A percentile compares a stretch with the other conserved stretches of the same genome.
Evolutionary conservation across 129 eudicot genomes (phyloP).

Genomic region (Lonicera japonica): DNA sequence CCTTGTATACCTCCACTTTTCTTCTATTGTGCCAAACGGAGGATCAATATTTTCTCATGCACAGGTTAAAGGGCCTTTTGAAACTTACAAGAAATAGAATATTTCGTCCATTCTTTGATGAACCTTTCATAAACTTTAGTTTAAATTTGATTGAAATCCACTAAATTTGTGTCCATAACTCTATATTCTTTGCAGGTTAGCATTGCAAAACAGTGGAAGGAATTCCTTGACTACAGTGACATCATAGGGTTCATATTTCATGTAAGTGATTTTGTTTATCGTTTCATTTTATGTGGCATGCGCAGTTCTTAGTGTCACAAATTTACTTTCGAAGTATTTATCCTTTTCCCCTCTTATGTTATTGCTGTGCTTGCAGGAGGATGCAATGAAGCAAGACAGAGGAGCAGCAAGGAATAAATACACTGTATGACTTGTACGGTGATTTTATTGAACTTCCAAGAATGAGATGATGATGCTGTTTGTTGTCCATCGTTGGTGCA

Average conservation of each 20-base stretch:
- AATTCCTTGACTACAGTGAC: conserved; percentile 57
- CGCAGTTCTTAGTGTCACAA: neutral
- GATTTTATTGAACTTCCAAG: neutral
- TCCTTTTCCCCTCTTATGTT: neutral
- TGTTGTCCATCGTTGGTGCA: neutral
- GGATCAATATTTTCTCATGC: neutral
- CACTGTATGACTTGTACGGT: conserved; percentile 35
- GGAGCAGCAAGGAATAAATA: conserved; percentile 74
- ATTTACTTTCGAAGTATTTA: no score
- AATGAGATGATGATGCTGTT: neutral
- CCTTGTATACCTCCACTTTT: neutral
- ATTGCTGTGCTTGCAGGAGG: conserved; percentile 39
- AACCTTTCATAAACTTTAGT: neutral
- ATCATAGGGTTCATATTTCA: conserved; percentile 78
- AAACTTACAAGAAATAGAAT: neutral
- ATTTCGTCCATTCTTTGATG: neutral
- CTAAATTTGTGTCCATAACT: neutral
- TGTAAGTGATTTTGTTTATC: conserved; percentile 26
- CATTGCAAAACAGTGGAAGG: conserved; percentile 87
- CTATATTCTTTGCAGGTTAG: conserved; percentile 42
- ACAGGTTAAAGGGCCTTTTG: neutral
- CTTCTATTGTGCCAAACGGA: neutral
- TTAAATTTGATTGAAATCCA: neutral
- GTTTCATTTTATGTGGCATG: neutral
- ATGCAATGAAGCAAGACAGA: conserved; percentile 63